Conservation (phyloP, 192 early-diverging fungal species). For the Coemansia sp. region DNA sequence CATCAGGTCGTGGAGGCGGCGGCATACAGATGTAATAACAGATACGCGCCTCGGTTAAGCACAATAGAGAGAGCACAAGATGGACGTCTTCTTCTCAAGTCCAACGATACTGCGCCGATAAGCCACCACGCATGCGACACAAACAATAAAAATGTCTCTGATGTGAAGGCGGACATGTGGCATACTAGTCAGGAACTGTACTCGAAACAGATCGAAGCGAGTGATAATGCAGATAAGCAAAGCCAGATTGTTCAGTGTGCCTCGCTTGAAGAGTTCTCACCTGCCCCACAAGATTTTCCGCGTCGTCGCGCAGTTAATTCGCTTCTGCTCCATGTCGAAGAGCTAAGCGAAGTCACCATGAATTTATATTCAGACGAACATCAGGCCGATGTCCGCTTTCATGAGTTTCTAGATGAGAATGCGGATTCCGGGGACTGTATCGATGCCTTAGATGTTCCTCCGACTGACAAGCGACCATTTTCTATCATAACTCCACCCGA, state of each 20-base stretch:
- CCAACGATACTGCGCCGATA: background rate
- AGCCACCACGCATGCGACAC: background rate
- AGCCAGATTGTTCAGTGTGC: background rate
- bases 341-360: background rate
- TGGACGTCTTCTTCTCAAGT: conserved; percentile 25
- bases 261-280: conserved; percentile 18
- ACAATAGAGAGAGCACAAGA: conserved; percentile 42
- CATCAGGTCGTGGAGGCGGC: conserved; percentile 11
- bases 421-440: background rate
- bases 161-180: background rate
- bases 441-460: background rate
- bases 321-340: conserved; percentile 13
- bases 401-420: background rate
- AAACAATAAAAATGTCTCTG: conserved; percentile 7
- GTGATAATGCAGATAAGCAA: background rate
- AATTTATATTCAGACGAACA: background rate
- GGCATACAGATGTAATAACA: conserved; percentile 31
- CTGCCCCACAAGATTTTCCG: background rate
- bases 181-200: background rate
- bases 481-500: conserved; percentile 25
- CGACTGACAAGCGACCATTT: background rate
- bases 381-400: background rate
- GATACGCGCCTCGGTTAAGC: conserved; percentile 39
- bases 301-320: conserved; percentile 11
- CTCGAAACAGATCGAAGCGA: background rate